Conservation (phyloP, 2,329 filamentous ascomycete genomes). For the Sarocladiaceae sp. region DNA sequence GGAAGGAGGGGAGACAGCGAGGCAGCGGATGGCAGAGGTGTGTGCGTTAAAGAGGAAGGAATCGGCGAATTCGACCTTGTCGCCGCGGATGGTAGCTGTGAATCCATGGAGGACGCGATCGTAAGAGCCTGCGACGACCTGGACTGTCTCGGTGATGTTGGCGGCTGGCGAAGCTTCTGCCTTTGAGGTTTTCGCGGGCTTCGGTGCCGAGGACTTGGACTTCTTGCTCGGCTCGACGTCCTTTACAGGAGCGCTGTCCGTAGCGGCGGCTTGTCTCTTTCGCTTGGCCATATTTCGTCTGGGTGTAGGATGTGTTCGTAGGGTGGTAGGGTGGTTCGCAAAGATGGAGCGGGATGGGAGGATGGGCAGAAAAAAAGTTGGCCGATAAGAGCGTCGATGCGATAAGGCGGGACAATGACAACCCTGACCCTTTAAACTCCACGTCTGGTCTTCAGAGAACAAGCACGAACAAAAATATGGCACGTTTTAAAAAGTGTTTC, state of each 20-base stretch:
- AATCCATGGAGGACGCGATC: conserved; percentile 88
- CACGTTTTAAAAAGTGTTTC: background rate
- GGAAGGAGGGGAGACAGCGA: conserved; percentile 76
- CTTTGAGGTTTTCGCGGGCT: background rate
- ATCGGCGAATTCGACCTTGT: conserved; percentile 67
- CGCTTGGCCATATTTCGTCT: conserved; percentile 38
- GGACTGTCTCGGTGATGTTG: conserved; percentile 53
- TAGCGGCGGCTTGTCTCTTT: conserved; percentile 35
- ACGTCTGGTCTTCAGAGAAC: background rate
- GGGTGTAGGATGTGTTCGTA: background rate
- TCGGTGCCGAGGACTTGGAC: conserved; percentile 17
- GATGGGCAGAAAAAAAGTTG: conserved; percentile 6
- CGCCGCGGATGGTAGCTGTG: conserved; percentile 56
- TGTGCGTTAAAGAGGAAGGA: conserved; percentile 96
- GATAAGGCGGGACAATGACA: background rate
- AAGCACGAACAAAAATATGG: background rate
- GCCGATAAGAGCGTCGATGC: background rate
- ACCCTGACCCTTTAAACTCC: background rate
- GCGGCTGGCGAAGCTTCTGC: background rate
- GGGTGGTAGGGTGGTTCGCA: conserved; percentile 8
- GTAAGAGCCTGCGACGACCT: conserved; percentile 90
- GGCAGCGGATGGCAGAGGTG: conserved; percentile 78
- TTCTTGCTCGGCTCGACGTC: conserved; percentile 24
- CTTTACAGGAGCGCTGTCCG: conserved; percentile 18
- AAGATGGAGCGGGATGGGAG: conserved; percentile 9